Evolutionary conservation across 164 flowering plant genomes (phyloP).

Genomic region (Vitis amurensis): DNA sequence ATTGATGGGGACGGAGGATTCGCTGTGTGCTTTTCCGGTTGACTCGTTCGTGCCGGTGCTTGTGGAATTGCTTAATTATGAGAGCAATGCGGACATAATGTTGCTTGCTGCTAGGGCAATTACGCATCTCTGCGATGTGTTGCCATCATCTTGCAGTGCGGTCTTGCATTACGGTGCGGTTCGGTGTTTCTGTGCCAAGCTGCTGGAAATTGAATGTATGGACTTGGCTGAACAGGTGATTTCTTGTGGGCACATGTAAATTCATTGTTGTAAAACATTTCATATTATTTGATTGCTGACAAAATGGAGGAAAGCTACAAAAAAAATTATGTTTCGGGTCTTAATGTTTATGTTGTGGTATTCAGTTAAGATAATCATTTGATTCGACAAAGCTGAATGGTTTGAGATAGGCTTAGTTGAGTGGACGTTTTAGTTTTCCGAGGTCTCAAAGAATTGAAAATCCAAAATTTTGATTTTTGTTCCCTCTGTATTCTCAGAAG

Average conservation of each 20-base stretch:
- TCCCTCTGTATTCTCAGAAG: too few species aligned
- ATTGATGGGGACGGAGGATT: slow-evolving; percentile 95
- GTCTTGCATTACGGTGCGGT: slow-evolving; percentile 97
- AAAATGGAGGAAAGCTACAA: background rate
- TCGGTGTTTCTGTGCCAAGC: slow-evolving; percentile 77
- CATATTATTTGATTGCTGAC: background rate
- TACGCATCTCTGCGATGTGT: slow-evolving; percentile 89
- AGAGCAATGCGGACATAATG: slow-evolving; percentile 96
- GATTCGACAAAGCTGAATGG: too few species aligned
- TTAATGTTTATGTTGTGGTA: too few species aligned
- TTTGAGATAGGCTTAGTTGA: too few species aligned
- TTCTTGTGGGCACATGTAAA: background rate
- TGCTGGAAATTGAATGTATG: slow-evolving; percentile 97
- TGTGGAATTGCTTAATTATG: slow-evolving; percentile 88
- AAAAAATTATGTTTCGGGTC: background rate
- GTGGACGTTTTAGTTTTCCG: too few species aligned
- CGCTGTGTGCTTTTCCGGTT: slow-evolving; percentile 88
- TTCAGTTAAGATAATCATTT: too few species aligned
- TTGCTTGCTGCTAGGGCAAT: slow-evolving; percentile 95
- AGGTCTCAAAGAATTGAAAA: too few species aligned
- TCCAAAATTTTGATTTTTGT: too few species aligned
- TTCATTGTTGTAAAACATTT: background rate
- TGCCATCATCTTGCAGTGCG: slow-evolving; percentile 96
- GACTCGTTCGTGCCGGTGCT: slow-evolving; percentile 96
- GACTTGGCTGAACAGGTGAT: slow-evolving; percentile 98